phyloP scores from a whole-genome alignment of 805 yeast genomes.

The Ogataea neopini region DNA sequence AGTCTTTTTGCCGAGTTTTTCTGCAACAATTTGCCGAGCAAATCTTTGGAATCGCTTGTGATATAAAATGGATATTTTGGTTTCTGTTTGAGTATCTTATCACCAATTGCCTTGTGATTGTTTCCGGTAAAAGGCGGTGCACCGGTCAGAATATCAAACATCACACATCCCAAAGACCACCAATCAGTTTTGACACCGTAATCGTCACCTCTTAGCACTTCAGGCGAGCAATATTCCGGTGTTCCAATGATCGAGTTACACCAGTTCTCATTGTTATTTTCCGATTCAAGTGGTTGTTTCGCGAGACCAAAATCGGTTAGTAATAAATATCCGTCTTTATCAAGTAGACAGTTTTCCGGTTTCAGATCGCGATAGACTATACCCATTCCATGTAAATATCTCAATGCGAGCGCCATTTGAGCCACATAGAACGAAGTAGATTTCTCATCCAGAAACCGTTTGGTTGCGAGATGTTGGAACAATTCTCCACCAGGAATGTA shows the following conservation, averaged over 20 bases:
- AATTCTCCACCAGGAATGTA: conserved; percentile 92
- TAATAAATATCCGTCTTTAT: conserved; percentile 72
- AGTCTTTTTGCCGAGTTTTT: conserved; percentile 67
- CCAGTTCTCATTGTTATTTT: conserved; percentile 34
- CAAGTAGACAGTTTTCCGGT: conserved; percentile 84
- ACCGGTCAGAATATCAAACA: conserved; percentile 78
- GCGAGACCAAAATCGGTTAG: conserved; percentile 85
- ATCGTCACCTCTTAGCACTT: conserved; percentile 71
- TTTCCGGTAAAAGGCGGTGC: conserved; percentile 86
- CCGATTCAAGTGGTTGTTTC: conserved; percentile 40
- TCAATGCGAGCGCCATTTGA: conserved; percentile 74
- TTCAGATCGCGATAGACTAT: conserved; percentile 84
- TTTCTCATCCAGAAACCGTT: conserved; percentile 50
- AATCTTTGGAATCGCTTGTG: conserved; percentile 74
- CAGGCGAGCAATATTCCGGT: conserved; percentile 88
- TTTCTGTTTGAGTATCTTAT: conserved; percentile 67
- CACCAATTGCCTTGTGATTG: conserved; percentile 68
- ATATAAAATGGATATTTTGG: conserved; percentile 68
- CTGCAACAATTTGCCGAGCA: conserved; percentile 61
- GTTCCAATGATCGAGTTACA: conserved; percentile 71
- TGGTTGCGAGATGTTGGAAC: conserved; percentile 56
- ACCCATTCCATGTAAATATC: conserved; percentile 73
- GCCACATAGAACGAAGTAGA: conserved; percentile 75
- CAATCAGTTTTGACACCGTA: conserved; percentile 81
- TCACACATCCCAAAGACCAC: conserved; percentile 86